phyloP scores from a whole-genome alignment of 2,329 filamentous ascomycete species.

The Chalara sp. region DNA sequence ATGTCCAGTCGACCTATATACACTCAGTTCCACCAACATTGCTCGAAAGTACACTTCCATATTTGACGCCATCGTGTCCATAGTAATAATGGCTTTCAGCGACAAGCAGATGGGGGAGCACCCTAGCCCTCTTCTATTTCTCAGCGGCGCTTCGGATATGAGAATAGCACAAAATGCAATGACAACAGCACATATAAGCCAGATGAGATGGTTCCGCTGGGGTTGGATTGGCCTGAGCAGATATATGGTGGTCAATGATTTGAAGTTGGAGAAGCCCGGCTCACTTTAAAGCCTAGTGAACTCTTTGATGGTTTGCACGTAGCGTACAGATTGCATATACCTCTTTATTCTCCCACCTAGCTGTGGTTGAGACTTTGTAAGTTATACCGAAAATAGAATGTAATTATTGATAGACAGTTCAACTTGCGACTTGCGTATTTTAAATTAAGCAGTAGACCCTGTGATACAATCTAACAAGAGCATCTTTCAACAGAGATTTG shows the following conservation, averaged over 20 bases:
- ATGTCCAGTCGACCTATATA: constrained; percentile 78
- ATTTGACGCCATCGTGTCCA: constrained; percentile 67
- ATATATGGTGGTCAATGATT: constrained; percentile 94
- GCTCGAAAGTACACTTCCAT: constrained; percentile 76
- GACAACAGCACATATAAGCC: constrained; percentile 83
- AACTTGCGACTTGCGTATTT: too few species aligned
- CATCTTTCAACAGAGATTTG: too few species aligned
- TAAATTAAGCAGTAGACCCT: too few species aligned
- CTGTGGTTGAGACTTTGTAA: constrained; percentile 10
- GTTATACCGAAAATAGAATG: not conserved
- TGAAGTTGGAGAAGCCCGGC: constrained; percentile 50
- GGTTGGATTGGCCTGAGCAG: constrained; percentile 87
- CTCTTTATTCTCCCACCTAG: constrained; percentile 10
- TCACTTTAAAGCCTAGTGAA: not conserved
- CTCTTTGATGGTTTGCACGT: constrained; percentile 9
- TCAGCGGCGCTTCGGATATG: constrained; percentile 59
- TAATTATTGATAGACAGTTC: not conserved
- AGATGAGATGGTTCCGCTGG: constrained; percentile 99
- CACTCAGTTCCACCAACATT: constrained; percentile 65
- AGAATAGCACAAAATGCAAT: constrained; percentile 75
- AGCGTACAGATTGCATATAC: constrained; percentile 8
- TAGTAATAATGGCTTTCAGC: constrained; percentile 47
- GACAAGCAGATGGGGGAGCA: constrained; percentile 37
- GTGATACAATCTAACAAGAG: too few species aligned
- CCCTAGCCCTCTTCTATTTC: constrained; percentile 58